Base-by-base conservation (phyloP, 371 early-diverging fungal species). In the Umbelopsis sp. region DNA sequence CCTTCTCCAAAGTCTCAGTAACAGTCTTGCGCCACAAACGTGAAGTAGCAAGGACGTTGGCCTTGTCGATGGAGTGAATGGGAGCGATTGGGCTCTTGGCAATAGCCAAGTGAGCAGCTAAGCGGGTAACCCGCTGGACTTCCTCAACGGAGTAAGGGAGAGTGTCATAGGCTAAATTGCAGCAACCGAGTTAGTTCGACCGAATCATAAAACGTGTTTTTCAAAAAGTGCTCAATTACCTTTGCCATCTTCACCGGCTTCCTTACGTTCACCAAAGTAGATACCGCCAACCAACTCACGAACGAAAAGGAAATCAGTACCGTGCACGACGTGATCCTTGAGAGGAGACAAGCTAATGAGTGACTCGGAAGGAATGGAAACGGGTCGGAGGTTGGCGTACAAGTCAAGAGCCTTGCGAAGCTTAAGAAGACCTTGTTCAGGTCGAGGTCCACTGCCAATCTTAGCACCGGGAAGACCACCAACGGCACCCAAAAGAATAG, bases 241-340 rank as follows among this genome's bases (percentile, higher is more conserved):
- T 73, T 87, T 78, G 68, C 96, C 97, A 73, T 88, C 88, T 41
- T 80, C 87, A 73, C 92, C 91, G 72, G 87, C 93, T 81, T 97
- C 97, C 73, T 92, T 79, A 67, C 96, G 89, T 62, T 93, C 89
- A 53, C 99, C 99, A 87, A 97, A 98, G 86, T 98, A 98, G 74
- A 97, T 93, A 63, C 99, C 99, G 70, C 98, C 96, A 5, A 95
- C 93, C 69, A 98, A 86, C 84, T 98, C 99, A 62, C 99, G 89
- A 20, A 98, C 89, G 76, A 97, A 91, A 37, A 92, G 91, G 78
- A 96, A 96, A 65, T 96, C 91, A 48, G 93, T 92, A 22, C 93
- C 96, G 71, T 93, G 81, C 53, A 96, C 96, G 63, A 96, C 84
- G 38, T 93, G 92, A 72, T 92, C 93, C 79, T 95, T 95, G 72